Evolutionary conservation across 192 early-diverging fungal species (phyloP).

Genomic region (Coemansia interrupta): DNA sequence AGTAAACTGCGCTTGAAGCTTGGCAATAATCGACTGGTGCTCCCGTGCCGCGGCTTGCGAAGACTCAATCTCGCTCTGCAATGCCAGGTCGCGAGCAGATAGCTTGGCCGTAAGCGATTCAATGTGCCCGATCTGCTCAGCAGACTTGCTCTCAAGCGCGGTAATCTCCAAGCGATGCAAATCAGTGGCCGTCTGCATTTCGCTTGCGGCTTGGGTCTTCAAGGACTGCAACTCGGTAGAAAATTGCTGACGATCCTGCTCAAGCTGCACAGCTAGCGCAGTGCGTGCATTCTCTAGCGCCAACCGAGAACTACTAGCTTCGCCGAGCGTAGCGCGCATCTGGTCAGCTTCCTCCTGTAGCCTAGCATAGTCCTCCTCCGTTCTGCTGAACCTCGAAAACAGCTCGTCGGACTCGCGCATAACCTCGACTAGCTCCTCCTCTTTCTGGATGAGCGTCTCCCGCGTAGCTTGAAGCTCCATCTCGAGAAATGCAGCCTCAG

Average conservation of each 20-base stretch:
- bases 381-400: conserved; percentile 7
- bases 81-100: conserved; percentile 1
- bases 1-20: neutral
- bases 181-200: conserved; percentile 1
- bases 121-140: neutral
- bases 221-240: neutral
- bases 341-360: conserved; percentile 6
- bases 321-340: conserved; percentile 10
- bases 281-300: neutral
- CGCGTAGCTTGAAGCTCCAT: conserved; percentile 43
- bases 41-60: neutral
- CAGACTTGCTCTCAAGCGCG: conserved; percentile 5
- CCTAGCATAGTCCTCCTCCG: conserved; percentile 4
- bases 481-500: conserved; percentile 49
- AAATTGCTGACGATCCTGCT: conserved; percentile 8
- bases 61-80: neutral
- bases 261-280: conserved; percentile 4
- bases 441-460: conserved; percentile 36
- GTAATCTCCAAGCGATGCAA: conserved; percentile 3
- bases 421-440: conserved; percentile 29
- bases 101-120: conserved; percentile 6
- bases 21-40: neutral
- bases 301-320: neutral
- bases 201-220: neutral
- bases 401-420: conserved; percentile 37